Base-by-base conservation (phyloP, 768 basidiomycete species). In the Lactifluus volemus region DNA sequence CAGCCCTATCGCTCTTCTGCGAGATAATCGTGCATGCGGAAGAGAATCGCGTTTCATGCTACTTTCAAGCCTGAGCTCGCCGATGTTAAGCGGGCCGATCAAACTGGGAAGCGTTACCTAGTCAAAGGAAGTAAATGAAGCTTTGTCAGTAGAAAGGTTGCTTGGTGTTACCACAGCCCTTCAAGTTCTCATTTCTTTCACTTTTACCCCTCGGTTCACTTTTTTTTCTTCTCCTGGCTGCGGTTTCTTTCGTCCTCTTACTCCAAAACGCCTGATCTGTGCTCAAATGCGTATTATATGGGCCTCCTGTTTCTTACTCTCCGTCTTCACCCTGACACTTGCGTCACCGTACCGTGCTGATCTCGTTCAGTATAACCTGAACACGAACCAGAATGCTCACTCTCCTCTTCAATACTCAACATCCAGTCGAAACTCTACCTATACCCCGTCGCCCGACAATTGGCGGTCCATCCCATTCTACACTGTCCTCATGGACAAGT, bases 401-500 rank as follows among this genome's bases (percentile, higher is more conserved):
- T 77, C 79, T 56, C 82, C 85, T 5, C 70, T 84, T 15, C 78
- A 92, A 41, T 94, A 94, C 69, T 70, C 74, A 55, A 72, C 88
- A 3, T 69, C 84, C 6, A 81, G 88, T 39, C 73, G 79, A 2
- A 88, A 84, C 66, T 75, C 75, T 1, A 84, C 80, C 11, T 94
- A 95, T 72, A 88, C 83, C 0, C 79, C 81, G 0, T 94, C 92
- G 0, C 94, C 94, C 0, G 49, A 65, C 14, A 97, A 97, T 73
- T 97, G 94, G 94, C 84, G 94, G n/a, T 75, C 81, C 6, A 73
- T 92, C 10, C 90, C 91, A 1, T 78, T 84, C 53, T 93, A 93
- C 70, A 89, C 87, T 49, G 68, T 92, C 67, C 84, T 96, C 53
- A 73, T 94, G 66, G 94, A 97, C 80, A 96, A 96, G 74, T 96